Base-by-base conservation (phyloP, 352 stramenopile genomes). In the Phytopythium sindhum region DNA sequence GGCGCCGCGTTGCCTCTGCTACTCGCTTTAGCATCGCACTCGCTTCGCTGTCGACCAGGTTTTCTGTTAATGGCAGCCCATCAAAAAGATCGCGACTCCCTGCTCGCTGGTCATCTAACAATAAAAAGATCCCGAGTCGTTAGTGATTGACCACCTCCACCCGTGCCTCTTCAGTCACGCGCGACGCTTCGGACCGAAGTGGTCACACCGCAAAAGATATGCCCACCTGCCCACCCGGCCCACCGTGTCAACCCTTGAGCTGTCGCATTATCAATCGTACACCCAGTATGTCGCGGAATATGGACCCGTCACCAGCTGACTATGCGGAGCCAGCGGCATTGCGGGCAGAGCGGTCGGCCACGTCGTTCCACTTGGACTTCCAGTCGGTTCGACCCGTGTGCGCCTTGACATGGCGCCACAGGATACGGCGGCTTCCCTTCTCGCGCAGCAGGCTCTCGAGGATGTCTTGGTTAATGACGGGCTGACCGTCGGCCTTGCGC, bases 361-460 rank as follows among this genome's bases (percentile, higher is more conserved):
- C 76, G n/a, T 88, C 77, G 60, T 91, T 91, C 80, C 83, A 91
- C 60, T 80, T 86, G 14, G 80, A 91, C 54, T 78, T 64, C 82
- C 82, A 89, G 53, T 91, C 78, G 12, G 68, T 68, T 31, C 78
- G 75, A 23, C 76, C 67, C 2, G 81, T 89, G 44, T 90, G 78
- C 2, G 78, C 84, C 60, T 89, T 89, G 12, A 90, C 79, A 35
- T 91, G 80, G 19, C 63, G 78, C 82, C 82, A 91, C 29, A 88
- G 60, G 12, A 93, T 73, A 10, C 70, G 71, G 0, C 85, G 79
- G 1, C 19, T 45, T 19, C 79, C 76, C 29, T 80, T 75, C 39
- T 80, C 74, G 19, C 65, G 26, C 15, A 84, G 26, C n/a, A 94
- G 47, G 19, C 72, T 57, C 63, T 94, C 73, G 12, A 94, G 70